Percentiles rank a stretch among this genome's conserved stretches.
phyloP scores from a whole-genome alignment of 371 early-diverging fungal species.

The Mortierella sp. region DNA sequence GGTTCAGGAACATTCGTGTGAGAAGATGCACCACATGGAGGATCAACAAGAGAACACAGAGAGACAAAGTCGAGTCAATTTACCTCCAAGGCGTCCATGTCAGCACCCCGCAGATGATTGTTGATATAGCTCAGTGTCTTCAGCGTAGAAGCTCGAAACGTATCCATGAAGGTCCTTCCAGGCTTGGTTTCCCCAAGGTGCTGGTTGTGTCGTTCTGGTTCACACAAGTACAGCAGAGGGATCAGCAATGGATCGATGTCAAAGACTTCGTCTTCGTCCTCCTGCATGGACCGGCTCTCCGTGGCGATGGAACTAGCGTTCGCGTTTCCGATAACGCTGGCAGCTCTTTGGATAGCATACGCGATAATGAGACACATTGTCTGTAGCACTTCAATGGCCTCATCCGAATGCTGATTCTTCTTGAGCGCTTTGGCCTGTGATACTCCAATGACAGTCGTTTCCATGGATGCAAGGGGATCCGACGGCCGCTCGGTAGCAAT shows the following conservation, averaged over 20 bases:
- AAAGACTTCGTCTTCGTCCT: conserved; percentile 20
- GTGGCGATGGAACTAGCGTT: no score
- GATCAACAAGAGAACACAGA: background rate
- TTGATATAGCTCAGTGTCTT: conserved; percentile 15
- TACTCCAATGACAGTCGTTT: background rate
- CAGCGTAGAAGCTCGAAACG: conserved; percentile 28
- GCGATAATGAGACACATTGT: conserved; percentile 40
- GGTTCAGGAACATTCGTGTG: no score
- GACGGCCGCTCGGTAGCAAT: background rate
- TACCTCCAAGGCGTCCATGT: conserved; percentile 21
- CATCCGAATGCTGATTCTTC: conserved; percentile 17
- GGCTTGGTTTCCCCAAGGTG: background rate
- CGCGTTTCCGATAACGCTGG: conserved; percentile 13
- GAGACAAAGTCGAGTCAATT: background rate
- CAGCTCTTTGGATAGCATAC: conserved; percentile 27
- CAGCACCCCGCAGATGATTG: conserved; percentile 15
- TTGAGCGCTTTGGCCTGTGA: no score
- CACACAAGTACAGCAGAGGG: conserved; percentile 31
- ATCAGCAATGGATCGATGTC: conserved; percentile 48
- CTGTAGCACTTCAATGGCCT: conserved; percentile 34
- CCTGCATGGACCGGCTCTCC: no score
- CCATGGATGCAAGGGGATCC: background rate
- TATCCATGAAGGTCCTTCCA: conserved; percentile 15
- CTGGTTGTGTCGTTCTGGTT: conserved; percentile 6
- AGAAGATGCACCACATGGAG: no score